Evolutionary conservation across 164 flowering plant genomes (phyloP), one percentile per base, ranked within the genome.

Genomic region (Santalum album): DNA sequence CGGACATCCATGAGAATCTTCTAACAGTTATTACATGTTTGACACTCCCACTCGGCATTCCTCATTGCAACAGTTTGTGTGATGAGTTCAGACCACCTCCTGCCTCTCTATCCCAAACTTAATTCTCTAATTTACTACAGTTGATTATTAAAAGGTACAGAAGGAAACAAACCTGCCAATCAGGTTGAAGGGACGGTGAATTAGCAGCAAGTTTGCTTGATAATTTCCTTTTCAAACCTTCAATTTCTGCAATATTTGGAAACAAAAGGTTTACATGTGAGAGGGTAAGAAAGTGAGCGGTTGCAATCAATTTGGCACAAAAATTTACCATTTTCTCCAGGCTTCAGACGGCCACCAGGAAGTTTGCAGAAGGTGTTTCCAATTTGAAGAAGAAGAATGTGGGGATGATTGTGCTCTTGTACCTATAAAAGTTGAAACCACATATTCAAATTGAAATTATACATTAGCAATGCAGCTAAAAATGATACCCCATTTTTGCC

Each of bases 371-470:
- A 92, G 43, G 97, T 89, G 70, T 92, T 92, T 22, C 99, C 99
- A 70, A 94, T 90, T 79, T 94, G 96, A 48, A 94, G 68, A 43
- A 94, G 90, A 51, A 94, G 89, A 64, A 94, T 94, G 68, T 94
- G 99, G n/a, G 99, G 99, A 77, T 94, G 99, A 65, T 87, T 94
- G 66, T 94, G 99, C 62, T 94, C 99, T 55, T 94, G 97, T 1
- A 90, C 97, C 99, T 94, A 78, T 47, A 66, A 54, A 45, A 29
- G 9, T 14, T 53, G n/a, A 21, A 66, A 20, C 15, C 35, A 36
- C 1, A 54, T 32, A 46, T 25, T n/a, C 36, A 32, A 12, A 6
- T 32, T 32, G 36, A 6, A 32, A 6, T 32, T 7, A 12, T 7
- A 32, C 36, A 32, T 32, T 32, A 32, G 12, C 12, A 12, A 32